phyloP scores from a whole-genome alignment of 768 basidiomycete genomes.

The Suillus subluteus region DNA sequence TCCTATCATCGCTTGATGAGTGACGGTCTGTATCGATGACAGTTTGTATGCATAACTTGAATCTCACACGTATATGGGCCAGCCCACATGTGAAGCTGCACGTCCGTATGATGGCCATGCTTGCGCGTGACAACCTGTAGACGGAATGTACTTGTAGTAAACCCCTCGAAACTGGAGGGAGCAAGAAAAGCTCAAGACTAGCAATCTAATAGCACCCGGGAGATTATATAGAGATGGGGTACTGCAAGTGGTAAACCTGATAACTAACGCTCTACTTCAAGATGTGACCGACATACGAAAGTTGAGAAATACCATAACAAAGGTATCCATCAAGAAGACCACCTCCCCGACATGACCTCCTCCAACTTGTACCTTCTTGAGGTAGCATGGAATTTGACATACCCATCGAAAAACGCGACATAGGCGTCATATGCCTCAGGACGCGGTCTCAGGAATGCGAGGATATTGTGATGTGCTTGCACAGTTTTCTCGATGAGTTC shows the following conservation, averaged over 20 bases:
- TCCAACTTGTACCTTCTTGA: constrained; percentile 21
- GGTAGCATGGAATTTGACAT: constrained; percentile 23
- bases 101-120: too few relatives aligned
- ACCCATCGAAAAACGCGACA: constrained; percentile 16
- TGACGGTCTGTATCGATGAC: too few relatives aligned
- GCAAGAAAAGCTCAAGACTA: background rate
- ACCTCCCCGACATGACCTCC: constrained; percentile 12
- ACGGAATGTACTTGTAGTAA: too few relatives aligned
- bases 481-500: constrained; percentile 28
- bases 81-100: too few relatives aligned
- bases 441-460: constrained; percentile 22
- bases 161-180: background rate
- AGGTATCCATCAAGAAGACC: background rate
- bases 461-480: constrained; percentile 19
- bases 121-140: too few relatives aligned
- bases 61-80: too few relatives aligned
- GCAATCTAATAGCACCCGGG: background rate
- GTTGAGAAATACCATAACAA: background rate
- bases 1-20: too few relatives aligned
- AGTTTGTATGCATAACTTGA: too few relatives aligned
- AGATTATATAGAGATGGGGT: background rate
- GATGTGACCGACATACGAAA: background rate
- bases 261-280: background rate
- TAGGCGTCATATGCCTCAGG: constrained; percentile 11
- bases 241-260: background rate